Conservation (phyloP, 2,329 filamentous ascomycete species). For the Cytospora paraplurivora region DNA sequence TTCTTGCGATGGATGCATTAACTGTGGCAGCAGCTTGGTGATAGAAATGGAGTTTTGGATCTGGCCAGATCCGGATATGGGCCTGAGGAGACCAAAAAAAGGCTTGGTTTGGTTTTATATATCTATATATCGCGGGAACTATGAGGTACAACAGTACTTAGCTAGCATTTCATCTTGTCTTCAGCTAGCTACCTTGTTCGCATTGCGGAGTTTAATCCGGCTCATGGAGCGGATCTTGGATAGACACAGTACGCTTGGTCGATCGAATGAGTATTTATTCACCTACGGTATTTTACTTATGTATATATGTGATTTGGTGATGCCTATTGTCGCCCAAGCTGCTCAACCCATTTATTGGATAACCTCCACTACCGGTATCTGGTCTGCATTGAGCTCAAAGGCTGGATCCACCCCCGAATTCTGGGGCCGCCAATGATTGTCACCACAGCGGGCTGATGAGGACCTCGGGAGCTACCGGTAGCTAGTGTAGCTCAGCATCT, state of each 20-base stretch:
- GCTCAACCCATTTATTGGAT: background rate
- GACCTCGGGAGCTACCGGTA: background rate
- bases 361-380: background rate
- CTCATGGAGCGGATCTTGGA: slow-evolving; percentile 9
- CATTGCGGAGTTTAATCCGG: background rate
- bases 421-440: background rate
- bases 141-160: slow-evolving; percentile 5
- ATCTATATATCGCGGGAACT: slow-evolving; percentile 15
- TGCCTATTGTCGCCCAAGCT: background rate
- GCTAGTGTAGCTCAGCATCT: background rate
- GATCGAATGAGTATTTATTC: background rate
- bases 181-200: background rate
- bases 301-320: background rate
- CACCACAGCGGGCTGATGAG: background rate
- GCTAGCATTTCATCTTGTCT: background rate
- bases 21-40: background rate
- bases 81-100: slow-evolving; percentile 1
- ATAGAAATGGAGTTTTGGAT: slow-evolving; percentile 17
- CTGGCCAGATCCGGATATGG: background rate
- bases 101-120: slow-evolving; percentile 1
- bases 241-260: background rate
- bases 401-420: slow-evolving; percentile 1
- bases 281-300: background rate
- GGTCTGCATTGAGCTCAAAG: background rate
- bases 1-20: background rate